phyloP scores from a whole-genome alignment of 2,329 filamentous ascomycete genomes.

The Exophiala calicioides region DNA sequence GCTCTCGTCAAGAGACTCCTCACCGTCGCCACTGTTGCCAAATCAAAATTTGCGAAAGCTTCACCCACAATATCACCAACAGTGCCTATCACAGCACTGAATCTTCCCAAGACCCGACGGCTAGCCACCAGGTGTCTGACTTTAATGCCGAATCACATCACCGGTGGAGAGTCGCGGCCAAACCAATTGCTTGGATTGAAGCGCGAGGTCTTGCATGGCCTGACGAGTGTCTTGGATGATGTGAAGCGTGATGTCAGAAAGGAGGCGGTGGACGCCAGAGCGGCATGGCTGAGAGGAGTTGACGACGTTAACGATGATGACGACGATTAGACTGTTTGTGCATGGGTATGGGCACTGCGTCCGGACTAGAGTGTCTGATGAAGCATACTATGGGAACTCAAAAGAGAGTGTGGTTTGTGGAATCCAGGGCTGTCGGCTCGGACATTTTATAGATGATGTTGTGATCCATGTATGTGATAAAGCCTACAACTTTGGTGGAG shows the following conservation, averaged over 20 bases:
- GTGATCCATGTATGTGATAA: too few species aligned
- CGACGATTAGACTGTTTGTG: slow-evolving; percentile 34
- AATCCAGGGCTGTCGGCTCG: too few species aligned
- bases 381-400: too few species aligned
- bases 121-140: slow-evolving; percentile 29
- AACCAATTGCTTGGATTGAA: slow-evolving; percentile 58
- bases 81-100: slow-evolving; percentile 29
- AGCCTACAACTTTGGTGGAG: too few species aligned
- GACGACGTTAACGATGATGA: slow-evolving; percentile 61
- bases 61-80: slow-evolving; percentile 4
- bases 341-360: too few species aligned
- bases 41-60: slow-evolving; percentile 25
- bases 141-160: slow-evolving; percentile 29
- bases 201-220: slow-evolving; percentile 56
- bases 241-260: slow-evolving; percentile 62
- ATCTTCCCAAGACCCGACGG: slow-evolving; percentile 27
- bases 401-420: too few species aligned
- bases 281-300: slow-evolving; percentile 59
- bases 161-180: slow-evolving; percentile 36
- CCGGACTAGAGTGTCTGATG: too few species aligned
- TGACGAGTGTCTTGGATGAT: slow-evolving; percentile 62
- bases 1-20: slow-evolving; percentile 60
- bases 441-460: too few species aligned
- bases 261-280: slow-evolving; percentile 62
- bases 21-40: slow-evolving; percentile 42